Base-by-base conservation (phyloP, 371 early-diverging fungal species). In the Haplosporangium sp. region DNA sequence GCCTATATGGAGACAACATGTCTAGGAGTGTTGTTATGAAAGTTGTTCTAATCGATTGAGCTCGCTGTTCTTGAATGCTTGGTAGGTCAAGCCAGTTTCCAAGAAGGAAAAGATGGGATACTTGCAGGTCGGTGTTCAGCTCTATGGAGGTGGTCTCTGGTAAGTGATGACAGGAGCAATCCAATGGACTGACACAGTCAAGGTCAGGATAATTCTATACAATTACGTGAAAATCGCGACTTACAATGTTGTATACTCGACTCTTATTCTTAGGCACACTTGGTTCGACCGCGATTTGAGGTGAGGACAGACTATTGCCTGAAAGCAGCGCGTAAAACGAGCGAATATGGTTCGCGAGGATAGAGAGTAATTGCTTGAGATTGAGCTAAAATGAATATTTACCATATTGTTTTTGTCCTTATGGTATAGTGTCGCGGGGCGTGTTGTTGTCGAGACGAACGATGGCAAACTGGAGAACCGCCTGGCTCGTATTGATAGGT, bases 271-370 rank as follows among this genome's bases (percentile, higher is more conserved):
- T 73, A 92, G 95, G 97, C 94, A 98, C 81, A 96, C 98, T 20
- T 99, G 98, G 98, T 99, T 98, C 83, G 99, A 99, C 84, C 91
- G 98, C 61, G 98, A 98, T 83, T 85, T 99, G 58, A 89, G 76
- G 76, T 76, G 58, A 50, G 50, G 8, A 51, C 36, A 14, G 51
- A 29, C 36, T 29, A 23, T 3, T 13, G 29, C 9, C 18, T 51
- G 18, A 51, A 51, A n/a, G 51, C 18, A 51, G 1, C 51, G 4
- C 4, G 29, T 29, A 29, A 4, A 29, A 4, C 1, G 29, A 29
- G 29, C 29, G 29, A 29, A 29, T 29, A 29, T 29, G n/a, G n/a
- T n/a, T n/a, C n/a, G n/a, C n/a, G n/a, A n/a, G n/a, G n/a, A n/a
- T n/a, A n/a, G n/a, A n/a, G n/a, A n/a, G n/a, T n/a, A n/a, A n/a